Percentiles rank a stretch among this genome's conserved stretches.
phyloP scores from a whole-genome alignment of 768 basidiomycete species.

The Rhizopogon vinicolor region DNA sequence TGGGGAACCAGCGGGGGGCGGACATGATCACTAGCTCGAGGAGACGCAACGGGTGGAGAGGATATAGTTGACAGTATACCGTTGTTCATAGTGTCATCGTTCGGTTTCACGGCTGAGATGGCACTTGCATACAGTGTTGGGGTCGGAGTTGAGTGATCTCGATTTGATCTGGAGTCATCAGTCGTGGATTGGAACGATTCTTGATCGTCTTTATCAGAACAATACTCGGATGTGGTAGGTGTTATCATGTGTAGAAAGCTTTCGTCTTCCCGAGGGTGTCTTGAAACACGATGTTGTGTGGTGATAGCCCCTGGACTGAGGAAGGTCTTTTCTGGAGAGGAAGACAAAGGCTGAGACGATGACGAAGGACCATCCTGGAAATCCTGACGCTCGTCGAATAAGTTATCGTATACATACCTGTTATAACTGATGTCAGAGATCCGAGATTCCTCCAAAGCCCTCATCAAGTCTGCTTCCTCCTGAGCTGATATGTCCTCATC shows the following conservation, averaged over 20 bases:
- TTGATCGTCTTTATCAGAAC: conserved; percentile 18
- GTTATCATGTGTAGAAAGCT: conserved; percentile 28
- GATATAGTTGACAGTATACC: conserved; percentile 3
- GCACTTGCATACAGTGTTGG: conserved; percentile 21
- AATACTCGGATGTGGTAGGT: conserved; percentile 16
- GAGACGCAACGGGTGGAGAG: conserved; percentile 9
- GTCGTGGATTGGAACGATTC: conserved; percentile 1
- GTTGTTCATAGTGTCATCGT: not conserved
- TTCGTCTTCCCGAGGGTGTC: conserved; percentile 15
- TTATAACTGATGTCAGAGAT: conserved; percentile 12
- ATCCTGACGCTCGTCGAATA: not conserved
- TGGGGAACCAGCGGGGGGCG: conserved; percentile 8
- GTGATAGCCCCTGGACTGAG: conserved; percentile 8
- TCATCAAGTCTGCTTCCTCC: conserved; percentile 66
- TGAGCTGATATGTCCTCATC: conserved; percentile 21
- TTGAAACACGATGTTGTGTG: not conserved
- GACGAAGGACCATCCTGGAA: conserved; percentile 6
- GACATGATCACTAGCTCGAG: not conserved
- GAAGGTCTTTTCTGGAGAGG: conserved; percentile 13
- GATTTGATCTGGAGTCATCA: conserved; percentile 1
- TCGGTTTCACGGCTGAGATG: conserved; percentile 16
- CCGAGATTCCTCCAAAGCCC: conserved; percentile 57
- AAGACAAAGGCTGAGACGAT: conserved; percentile 8
- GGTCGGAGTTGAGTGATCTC: conserved; percentile 7
- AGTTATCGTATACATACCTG: not conserved